A percentile compares a stretch with the other conserved stretches of the same genome.
phyloP scores from a whole-genome alignment of 331 rosid species.

The Malus hybrid region DNA sequence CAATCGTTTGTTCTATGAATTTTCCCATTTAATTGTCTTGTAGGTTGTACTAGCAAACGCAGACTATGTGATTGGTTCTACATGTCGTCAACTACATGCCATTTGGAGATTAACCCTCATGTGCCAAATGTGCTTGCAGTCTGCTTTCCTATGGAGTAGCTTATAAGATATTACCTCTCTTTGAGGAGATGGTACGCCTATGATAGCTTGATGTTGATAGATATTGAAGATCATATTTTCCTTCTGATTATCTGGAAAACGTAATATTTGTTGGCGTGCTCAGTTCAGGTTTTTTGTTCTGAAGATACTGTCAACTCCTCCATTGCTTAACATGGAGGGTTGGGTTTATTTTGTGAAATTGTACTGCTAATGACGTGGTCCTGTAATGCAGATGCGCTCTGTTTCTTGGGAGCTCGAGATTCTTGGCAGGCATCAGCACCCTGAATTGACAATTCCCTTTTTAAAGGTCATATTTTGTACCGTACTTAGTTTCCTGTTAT shows the following conservation, averaged over 20 bases:
- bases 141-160: constrained; percentile 86
- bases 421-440: constrained; percentile 90
- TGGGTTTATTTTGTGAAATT: background rate
- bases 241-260: background rate
- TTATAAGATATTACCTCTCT: constrained; percentile 75
- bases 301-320: background rate
- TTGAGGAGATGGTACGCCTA: constrained; percentile 77
- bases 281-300: background rate
- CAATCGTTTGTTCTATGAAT: background rate
- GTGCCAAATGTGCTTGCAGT: constrained; percentile 85
- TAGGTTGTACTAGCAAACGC: constrained; percentile 92
- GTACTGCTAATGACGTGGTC: constrained; percentile 13
- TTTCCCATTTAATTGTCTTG: constrained; percentile 7
- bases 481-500: background rate
- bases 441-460: constrained; percentile 49
- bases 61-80: constrained; percentile 87
- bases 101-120: constrained; percentile 72
- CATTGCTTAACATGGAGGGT: background rate
- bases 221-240: constrained; percentile 5
- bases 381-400: constrained; percentile 61
- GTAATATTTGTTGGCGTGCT: background rate
- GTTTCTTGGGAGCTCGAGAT: constrained; percentile 87
- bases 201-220: constrained; percentile 4
- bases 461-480: constrained; percentile 42
- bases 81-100: constrained; percentile 77